These are phyloP conservation scores for Zygotorulaspora mrakii DNA, from an alignment of 1,139 yeast species.

Conservation along the genomic window DNA sequence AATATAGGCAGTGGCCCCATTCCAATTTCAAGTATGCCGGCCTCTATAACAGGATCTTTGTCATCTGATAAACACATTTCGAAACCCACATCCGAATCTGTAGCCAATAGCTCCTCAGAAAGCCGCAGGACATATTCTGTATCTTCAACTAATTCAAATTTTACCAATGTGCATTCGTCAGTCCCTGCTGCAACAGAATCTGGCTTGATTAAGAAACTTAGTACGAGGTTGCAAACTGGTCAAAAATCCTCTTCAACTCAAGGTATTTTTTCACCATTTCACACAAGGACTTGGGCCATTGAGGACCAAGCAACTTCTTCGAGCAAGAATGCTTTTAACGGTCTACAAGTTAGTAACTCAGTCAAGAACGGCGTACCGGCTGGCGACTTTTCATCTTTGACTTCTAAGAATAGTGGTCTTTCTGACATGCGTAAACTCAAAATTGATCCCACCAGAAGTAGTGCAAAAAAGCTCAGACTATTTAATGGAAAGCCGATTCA, in stretches of 20 bases:
- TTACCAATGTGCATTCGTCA: constrained; percentile 13
- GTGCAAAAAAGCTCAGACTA: constrained; percentile 39
- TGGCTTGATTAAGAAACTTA: constrained; percentile 37
- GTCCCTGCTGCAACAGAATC: constrained; percentile 25
- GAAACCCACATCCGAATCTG: constrained; percentile 5
- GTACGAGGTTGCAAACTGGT: constrained; percentile 33
- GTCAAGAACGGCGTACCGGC: constrained; percentile 1
- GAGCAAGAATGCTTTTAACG: constrained; percentile 5
- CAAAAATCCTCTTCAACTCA: constrained; percentile 33
- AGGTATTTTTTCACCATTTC: constrained; percentile 39
- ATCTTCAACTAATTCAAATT: constrained; percentile 20
- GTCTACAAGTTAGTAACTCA: constrained; percentile 8
- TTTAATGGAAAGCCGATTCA: constrained; percentile 36
- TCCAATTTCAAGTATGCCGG: constrained; percentile 39
- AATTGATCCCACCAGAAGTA: constrained; percentile 41
- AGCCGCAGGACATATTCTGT: constrained; percentile 28
- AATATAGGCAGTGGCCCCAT: constrained; percentile 25
- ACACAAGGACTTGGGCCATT: constrained; percentile 23
- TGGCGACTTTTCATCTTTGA: constrained; percentile 15
- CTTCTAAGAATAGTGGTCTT: constrained; percentile 14
- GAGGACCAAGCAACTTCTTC: constrained; percentile 16
- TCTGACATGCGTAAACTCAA: constrained; percentile 36
- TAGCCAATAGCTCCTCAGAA: constrained; percentile 4
- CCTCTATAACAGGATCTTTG: constrained; percentile 37
- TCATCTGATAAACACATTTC: constrained; percentile 13